phyloP scores from a whole-genome alignment of 768 basidiomycete genomes.

The Crassisporium funariophilum region DNA sequence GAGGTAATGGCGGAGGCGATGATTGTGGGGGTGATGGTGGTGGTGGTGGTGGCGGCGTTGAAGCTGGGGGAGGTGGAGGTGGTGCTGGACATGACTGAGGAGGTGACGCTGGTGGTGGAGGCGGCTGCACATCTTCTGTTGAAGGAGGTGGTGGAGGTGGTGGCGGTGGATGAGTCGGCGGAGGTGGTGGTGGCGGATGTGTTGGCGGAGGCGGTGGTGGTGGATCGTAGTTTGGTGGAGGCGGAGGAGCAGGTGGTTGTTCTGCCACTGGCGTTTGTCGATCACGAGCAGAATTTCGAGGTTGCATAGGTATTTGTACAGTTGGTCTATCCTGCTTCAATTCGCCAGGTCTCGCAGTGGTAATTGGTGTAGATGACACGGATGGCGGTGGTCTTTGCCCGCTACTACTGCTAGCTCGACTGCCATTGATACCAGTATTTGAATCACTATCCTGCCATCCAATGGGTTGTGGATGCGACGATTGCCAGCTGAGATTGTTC shows the following conservation, averaged over 20 bases:
- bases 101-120: constrained; percentile 26
- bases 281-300: constrained; percentile 17
- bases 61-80: constrained; percentile 31
- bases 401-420: constrained; percentile 17
- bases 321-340: constrained; percentile 28
- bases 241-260: constrained; percentile 28
- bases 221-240: constrained; percentile 30
- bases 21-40: constrained; percentile 32
- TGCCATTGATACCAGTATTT: constrained; percentile 20
- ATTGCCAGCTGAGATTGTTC: constrained; percentile 28
- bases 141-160: constrained; percentile 16
- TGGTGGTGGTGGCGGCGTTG: constrained; percentile 31
- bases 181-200: constrained; percentile 27
- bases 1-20: constrained; percentile 31
- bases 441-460: constrained; percentile 24
- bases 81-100: constrained; percentile 29
- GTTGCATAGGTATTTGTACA: constrained; percentile 30
- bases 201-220: constrained; percentile 34
- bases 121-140: constrained; percentile 17
- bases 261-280: constrained; percentile 23
- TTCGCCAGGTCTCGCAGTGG: constrained; percentile 19
- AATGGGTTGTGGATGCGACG: constrained; percentile 29
- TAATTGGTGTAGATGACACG: constrained; percentile 28
- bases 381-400: constrained; percentile 16
- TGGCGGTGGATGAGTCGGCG: constrained; percentile 23